Conservation (phyloP, 495 filamentous ascomycete genomes). For the Aspergillus sclerotioniger region DNA sequence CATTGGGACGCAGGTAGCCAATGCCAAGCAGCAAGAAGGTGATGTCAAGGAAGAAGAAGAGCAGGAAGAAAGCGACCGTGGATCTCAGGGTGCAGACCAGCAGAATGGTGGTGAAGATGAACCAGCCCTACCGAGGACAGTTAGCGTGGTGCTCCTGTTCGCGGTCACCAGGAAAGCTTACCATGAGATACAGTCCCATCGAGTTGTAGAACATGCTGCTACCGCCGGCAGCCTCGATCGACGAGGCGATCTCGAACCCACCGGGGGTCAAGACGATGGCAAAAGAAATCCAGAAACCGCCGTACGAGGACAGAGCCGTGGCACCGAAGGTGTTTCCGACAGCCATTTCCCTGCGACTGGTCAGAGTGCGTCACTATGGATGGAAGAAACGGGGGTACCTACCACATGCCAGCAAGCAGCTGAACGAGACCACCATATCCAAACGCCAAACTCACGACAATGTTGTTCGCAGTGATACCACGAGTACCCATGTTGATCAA, state of each 20-base stretch:
- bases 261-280: slow-evolving; percentile 85
- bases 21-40: slow-evolving; percentile 87
- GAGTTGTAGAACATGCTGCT: slow-evolving; percentile 56
- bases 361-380: background rate
- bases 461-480: slow-evolving; percentile 57
- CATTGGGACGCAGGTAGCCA: slow-evolving; percentile 58
- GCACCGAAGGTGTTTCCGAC: slow-evolving; percentile 98
- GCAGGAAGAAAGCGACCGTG: slow-evolving; percentile 90
- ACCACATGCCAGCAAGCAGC: slow-evolving; percentile 97
- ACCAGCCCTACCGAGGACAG: slow-evolving; percentile 66
- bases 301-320: slow-evolving; percentile 93
- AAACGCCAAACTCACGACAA: slow-evolving; percentile 69
- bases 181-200: slow-evolving; percentile 82
- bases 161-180: slow-evolving; percentile 29
- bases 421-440: slow-evolving; percentile 90
- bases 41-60: slow-evolving; percentile 92
- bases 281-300: slow-evolving; percentile 95
- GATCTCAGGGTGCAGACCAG: slow-evolving; percentile 88
- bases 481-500: slow-evolving; percentile 75
- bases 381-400: slow-evolving; percentile 40
- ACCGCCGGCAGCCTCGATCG: slow-evolving; percentile 19
- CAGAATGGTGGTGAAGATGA: slow-evolving; percentile 93
- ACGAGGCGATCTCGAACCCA: slow-evolving; percentile 58
- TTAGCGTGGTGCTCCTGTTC: slow-evolving; percentile 11
- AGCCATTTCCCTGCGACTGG: slow-evolving; percentile 82